These are phyloP conservation scores for Stagonosporopsis vannaccii DNA, from an alignment of 2,329 filamentous ascomycete species.

Conservation along the genomic window DNA sequence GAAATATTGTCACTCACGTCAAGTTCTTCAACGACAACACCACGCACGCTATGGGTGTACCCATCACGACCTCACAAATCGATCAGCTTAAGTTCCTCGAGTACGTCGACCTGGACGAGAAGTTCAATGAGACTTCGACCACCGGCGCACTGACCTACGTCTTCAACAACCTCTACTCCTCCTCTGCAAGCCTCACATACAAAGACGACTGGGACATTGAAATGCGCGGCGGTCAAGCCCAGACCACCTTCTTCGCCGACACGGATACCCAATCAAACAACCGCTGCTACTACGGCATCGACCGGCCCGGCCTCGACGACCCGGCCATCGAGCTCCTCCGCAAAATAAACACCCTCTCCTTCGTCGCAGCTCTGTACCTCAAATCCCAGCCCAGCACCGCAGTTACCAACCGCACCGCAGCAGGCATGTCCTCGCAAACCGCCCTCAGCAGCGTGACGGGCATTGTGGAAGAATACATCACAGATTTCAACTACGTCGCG, in stretches of 20 bases:
- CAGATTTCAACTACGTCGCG: conserved; percentile 36
- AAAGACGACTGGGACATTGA: conserved; percentile 25
- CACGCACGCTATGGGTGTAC: conserved; percentile 8
- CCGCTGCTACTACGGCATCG: conserved; percentile 29
- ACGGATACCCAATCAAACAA: conserved; percentile 12
- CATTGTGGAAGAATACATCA: conserved; percentile 39
- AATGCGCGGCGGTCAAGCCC: conserved; percentile 24
- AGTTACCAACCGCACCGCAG: conserved; percentile 1
- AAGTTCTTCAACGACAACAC: conserved; percentile 30
- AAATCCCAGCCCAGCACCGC: conserved; percentile 21
- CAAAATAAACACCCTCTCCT: conserved; percentile 32
- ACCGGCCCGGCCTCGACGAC: conserved; percentile 26
- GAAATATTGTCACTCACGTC: conserved; percentile 33
- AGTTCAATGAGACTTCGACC: conserved; percentile 21
- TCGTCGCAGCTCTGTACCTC: conserved; percentile 27
- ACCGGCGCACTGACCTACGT: conserved; percentile 31
- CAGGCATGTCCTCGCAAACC: conserved; percentile 19
- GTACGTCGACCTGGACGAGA: conserved; percentile 25
- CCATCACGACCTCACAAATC: conserved; percentile 21
- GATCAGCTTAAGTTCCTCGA: conserved; percentile 24
- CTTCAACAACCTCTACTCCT: conserved; percentile 31
- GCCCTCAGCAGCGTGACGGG: conserved; percentile 24
- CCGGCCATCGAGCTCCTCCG: conserved; percentile 31
- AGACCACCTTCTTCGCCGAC: conserved; percentile 29
- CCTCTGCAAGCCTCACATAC: conserved; percentile 25